Percentiles rank a stretch among this genome's conserved stretches.
Conservation (phyloP, 2,329 filamentous ascomycete genomes). For the Malbranchea zuffiana region DNA sequence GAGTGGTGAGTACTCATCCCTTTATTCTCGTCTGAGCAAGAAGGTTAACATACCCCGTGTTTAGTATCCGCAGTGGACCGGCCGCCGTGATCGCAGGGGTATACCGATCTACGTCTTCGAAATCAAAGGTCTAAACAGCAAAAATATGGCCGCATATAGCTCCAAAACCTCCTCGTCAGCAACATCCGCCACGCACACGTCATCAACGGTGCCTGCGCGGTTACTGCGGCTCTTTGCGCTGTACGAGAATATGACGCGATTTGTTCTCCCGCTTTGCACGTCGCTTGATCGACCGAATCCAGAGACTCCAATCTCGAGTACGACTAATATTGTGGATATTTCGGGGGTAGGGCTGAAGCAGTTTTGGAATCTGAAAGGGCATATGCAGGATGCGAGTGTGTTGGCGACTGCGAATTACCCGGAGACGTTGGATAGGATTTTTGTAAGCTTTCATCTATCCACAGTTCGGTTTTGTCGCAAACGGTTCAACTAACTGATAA, state of each 20-base stretch:
- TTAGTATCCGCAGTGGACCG: constrained; percentile 91
- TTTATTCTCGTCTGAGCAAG: too few relatives aligned
- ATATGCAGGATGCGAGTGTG: constrained; percentile 86
- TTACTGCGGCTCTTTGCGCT: constrained; percentile 80
- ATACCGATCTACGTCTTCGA: constrained; percentile 90
- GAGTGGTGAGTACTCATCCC: constrained; percentile 48
- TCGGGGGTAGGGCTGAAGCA: constrained; percentile 77
- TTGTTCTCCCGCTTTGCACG: constrained; percentile 75
- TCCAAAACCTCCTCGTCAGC: constrained; percentile 36
- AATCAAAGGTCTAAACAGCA: constrained; percentile 69
- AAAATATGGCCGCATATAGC: constrained; percentile 70
- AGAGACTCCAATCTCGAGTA: constrained; percentile 79
- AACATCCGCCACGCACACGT: constrained; percentile 50
- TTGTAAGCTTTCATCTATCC: constrained; percentile 35
- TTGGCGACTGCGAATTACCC: constrained; percentile 90
- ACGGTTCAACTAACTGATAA: constrained; percentile 2
- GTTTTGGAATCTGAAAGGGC: constrained; percentile 87
- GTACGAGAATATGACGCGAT: constrained; percentile 85
- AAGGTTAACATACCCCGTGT: neutral
- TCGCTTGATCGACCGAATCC: constrained; percentile 62
- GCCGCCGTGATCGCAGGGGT: constrained; percentile 76
- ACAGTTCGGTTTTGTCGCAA: constrained; percentile 11
- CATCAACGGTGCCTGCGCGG: constrained; percentile 50
- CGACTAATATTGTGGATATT: constrained; percentile 92
- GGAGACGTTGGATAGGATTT: constrained; percentile 79